These are phyloP conservation scores for Geosmithia flava DNA, from an alignment of 2,329 filamentous ascomycete genomes.

Conservation along the genomic window DNA sequence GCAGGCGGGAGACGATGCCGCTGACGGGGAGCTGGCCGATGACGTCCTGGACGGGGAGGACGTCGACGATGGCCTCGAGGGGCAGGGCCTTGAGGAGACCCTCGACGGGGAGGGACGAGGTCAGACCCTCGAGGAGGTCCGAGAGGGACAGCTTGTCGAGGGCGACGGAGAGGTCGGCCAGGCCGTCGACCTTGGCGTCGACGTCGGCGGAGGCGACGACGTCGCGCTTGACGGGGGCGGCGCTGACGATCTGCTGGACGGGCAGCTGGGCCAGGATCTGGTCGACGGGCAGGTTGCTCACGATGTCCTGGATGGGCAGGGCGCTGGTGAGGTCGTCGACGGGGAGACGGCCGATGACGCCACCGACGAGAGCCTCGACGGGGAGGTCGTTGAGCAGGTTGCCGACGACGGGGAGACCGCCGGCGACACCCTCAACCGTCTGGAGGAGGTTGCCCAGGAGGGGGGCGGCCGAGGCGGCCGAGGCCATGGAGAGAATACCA, in stretches of 20 bases:
- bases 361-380: slow-evolving; percentile 3
- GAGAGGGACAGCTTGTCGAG: slow-evolving; percentile 3
- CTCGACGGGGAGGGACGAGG: slow-evolving; percentile 1
- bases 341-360: slow-evolving; percentile 3
- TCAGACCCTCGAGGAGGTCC: slow-evolving; percentile 1
- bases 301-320: slow-evolving; percentile 2
- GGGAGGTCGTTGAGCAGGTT: slow-evolving; percentile 1
- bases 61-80: slow-evolving; percentile 1
- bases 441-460: slow-evolving; percentile 2
- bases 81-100: background rate
- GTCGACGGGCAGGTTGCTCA: slow-evolving; percentile 1
- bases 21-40: background rate
- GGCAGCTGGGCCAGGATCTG: slow-evolving; percentile 1
- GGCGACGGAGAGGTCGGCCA: background rate
- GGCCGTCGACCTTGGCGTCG: slow-evolving; percentile 1
- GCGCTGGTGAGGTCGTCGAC: slow-evolving; percentile 1
- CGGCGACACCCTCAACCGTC: slow-evolving; percentile 1
- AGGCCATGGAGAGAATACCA: slow-evolving; percentile 5
- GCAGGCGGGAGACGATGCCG: background rate
- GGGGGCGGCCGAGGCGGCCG: slow-evolving; percentile 5
- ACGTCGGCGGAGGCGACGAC: slow-evolving; percentile 1
- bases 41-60: background rate
- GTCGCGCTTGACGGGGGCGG: background rate
- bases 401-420: slow-evolving; percentile 1
- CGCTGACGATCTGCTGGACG: background rate